phyloP scores from a whole-genome alignment of 148 eudicot genomes.

The Amaranthus hypochondriacus region DNA sequence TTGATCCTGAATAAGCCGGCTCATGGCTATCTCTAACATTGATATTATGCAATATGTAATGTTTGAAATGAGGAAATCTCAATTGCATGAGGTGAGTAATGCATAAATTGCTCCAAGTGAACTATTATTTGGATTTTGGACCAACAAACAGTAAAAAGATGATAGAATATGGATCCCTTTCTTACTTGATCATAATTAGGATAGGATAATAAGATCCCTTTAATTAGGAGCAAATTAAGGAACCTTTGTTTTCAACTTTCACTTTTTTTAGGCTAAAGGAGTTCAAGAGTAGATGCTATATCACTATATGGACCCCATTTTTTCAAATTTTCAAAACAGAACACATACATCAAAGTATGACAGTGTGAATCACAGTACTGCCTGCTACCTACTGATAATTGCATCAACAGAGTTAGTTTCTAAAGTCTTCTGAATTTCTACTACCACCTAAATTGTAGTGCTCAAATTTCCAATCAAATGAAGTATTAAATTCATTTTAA shows the following conservation, averaged over 20 bases:
- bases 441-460: not conserved
- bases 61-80: no score
- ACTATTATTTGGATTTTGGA: no score
- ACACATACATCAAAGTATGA: no score
- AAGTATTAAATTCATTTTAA: no score
- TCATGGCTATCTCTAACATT: no score
- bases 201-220: conserved; percentile 6
- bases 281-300: conserved; percentile 13
- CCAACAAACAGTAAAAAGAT: no score
- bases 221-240: conserved; percentile 23
- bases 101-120: no score
- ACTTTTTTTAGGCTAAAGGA: conserved; percentile 1
- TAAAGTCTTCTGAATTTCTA: not conserved
- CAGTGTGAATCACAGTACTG: not conserved
- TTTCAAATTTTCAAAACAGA: not conserved
- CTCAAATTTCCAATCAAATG: not conserved
- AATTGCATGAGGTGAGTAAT: no score
- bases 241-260: not conserved
- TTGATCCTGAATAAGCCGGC: no score
- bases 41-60: no score
- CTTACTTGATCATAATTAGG: not conserved
- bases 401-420: not conserved
- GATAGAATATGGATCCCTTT: not conserved
- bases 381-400: not conserved
- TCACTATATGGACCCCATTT: not conserved